Conservation (phyloP, 306 rosid species). For the Acacia melanoxylon region DNA sequence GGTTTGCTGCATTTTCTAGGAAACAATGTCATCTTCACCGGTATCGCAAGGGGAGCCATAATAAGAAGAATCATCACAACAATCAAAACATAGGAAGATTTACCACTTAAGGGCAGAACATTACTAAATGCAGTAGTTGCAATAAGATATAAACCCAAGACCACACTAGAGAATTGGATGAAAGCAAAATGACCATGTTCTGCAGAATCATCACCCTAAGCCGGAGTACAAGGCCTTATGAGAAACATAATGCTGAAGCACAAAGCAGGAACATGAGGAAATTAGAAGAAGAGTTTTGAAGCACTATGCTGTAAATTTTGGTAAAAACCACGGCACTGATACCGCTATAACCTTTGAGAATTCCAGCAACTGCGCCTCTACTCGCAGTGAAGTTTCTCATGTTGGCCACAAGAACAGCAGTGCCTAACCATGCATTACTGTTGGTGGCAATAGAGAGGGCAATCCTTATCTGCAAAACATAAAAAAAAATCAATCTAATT, state of each 20-base stretch:
- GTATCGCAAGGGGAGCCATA: conserved; percentile 73
- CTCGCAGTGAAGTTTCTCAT: conserved; percentile 81
- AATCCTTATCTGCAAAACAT: conserved; percentile 59
- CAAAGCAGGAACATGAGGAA: conserved; percentile 60
- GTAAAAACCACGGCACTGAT: conserved; percentile 80
- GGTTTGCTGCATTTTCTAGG: conserved; percentile 37
- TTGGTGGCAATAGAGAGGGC: conserved; percentile 68
- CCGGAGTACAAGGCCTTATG: conserved; percentile 74
- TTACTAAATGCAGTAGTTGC: conserved; percentile 58
- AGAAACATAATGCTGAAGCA: conserved; percentile 73
- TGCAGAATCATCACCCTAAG: conserved; percentile 50
- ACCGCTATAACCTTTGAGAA: conserved; percentile 78
- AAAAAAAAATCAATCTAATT: conserved; percentile 5
- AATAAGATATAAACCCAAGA: conserved; percentile 67
- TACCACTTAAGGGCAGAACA: conserved; percentile 26
- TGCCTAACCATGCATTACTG: conserved; percentile 72
- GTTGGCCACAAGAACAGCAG: conserved; percentile 77
- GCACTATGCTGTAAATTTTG: conserved; percentile 61
- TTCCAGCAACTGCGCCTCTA: conserved; percentile 71
- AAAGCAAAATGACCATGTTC: conserved; percentile 60
- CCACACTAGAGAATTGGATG: conserved; percentile 56
- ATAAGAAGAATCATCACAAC: conserved; percentile 65
- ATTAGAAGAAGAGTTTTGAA: conserved; percentile 52
- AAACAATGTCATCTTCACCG: conserved; percentile 72
- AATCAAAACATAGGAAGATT: conserved; percentile 45